A percentile compares a stretch with the other conserved stretches of the same genome.
Conservation (phyloP, 257 asterid genomes). For the Ilex asprella region DNA sequence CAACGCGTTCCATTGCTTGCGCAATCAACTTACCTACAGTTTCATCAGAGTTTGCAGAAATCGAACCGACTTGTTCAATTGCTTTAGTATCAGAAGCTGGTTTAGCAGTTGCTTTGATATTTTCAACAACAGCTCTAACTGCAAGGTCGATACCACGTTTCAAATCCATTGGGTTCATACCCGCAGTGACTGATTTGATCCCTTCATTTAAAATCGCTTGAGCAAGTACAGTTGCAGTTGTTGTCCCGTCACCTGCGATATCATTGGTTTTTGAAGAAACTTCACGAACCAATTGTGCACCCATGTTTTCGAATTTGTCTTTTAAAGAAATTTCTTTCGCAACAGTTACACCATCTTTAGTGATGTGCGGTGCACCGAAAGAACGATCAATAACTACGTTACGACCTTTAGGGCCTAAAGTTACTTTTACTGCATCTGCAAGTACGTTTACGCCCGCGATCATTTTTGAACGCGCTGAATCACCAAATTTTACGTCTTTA, state of each 20-base stretch:
- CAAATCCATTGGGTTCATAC: not conserved
- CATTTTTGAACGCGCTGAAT: not conserved
- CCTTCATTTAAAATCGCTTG: not conserved
- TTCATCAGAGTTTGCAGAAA: not conserved
- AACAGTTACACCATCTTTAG: not conserved
- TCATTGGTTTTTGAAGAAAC: not conserved
- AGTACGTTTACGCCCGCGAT: not conserved
- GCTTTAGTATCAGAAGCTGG: not conserved
- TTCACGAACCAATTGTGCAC: not conserved
- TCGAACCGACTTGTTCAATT: not conserved
- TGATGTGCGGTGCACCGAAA: not conserved
- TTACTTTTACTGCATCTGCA: not conserved
- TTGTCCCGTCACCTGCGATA: not conserved
- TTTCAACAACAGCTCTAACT: not conserved
- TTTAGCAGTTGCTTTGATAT: not conserved
- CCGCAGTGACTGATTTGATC: not conserved
- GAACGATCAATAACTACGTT: not conserved
- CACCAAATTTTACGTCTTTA: not conserved
- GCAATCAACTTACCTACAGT: not conserved
- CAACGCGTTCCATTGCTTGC: not conserved
- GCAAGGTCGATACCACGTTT: not conserved
- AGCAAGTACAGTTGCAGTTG: not conserved
- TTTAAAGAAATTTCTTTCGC: not conserved
- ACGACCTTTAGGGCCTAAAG: not conserved
- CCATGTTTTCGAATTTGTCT: not conserved